phyloP scores from a whole-genome alignment of 2,329 filamentous ascomycete genomes.

The Thermochaetoides dissita region DNA sequence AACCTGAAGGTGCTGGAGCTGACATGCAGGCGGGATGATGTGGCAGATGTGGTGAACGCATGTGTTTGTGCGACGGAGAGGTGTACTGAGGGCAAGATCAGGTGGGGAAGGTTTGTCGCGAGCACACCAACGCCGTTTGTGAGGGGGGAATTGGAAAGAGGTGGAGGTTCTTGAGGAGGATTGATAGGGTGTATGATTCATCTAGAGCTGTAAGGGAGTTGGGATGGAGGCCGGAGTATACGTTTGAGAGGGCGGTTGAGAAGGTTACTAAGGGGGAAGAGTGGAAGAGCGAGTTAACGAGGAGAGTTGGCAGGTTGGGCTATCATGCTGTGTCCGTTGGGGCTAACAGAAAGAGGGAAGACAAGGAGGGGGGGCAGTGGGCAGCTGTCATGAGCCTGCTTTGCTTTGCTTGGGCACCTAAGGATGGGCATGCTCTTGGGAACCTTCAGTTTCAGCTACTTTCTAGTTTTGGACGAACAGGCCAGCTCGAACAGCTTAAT shows the following conservation, averaged over 20 bases:
- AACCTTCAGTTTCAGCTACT: no score
- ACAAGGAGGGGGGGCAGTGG: not conserved
- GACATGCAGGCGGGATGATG: constrained; percentile 29
- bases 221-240: constrained; percentile 29
- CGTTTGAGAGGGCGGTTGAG: constrained; percentile 24
- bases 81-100: constrained; percentile 13
- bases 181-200: constrained; percentile 34
- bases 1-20: constrained; percentile 36
- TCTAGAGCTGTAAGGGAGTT: constrained; percentile 26
- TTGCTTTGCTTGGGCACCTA: no score
- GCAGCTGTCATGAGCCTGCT: no score
- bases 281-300: constrained; percentile 26
- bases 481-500: no score
- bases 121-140: constrained; percentile 29
- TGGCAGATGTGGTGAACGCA: constrained; percentile 29
- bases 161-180: constrained; percentile 25
- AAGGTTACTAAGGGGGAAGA: constrained; percentile 22
- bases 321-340: constrained; percentile 30
- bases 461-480: no score
- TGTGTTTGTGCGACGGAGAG: constrained; percentile 25
- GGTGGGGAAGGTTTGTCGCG: constrained; percentile 29
- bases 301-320: constrained; percentile 27
- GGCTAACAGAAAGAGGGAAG: constrained; percentile 12
- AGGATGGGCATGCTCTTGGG: no score
- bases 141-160: constrained; percentile 20